Conservation (phyloP, 78 protist genomes). For the Cavenderia fasciculata region DNA sequence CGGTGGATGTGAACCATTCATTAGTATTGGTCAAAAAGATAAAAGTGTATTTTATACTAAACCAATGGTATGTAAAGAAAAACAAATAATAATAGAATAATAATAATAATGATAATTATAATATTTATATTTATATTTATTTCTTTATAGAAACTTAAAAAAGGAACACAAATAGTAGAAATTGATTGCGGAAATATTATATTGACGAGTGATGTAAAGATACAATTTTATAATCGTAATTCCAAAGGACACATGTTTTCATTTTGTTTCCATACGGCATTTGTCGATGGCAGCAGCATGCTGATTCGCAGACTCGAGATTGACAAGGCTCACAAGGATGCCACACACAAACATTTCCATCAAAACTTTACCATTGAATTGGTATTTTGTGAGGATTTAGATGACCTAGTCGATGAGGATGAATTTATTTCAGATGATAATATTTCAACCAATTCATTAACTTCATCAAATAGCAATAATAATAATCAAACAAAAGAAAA, state of each 20-base stretch:
- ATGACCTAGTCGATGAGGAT: not conserved
- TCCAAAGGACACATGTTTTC: slow-evolving; percentile 81
- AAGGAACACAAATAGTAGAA: slow-evolving; percentile 29
- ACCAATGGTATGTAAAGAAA: slow-evolving; percentile 39
- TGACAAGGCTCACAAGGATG: slow-evolving; percentile 88
- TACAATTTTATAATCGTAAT: slow-evolving; percentile 42
- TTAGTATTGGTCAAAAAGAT: slow-evolving; percentile 56
- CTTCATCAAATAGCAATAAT: not conserved
- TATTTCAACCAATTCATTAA: not conserved
- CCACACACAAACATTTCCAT: slow-evolving; percentile 72
- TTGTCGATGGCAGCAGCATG: slow-evolving; percentile 31
- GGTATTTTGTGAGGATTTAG: slow-evolving; percentile 32
- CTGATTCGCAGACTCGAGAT: slow-evolving; percentile 70
- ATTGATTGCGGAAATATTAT: slow-evolving; percentile 67
- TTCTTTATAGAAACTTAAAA: slow-evolving; percentile 56
- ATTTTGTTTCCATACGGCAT: slow-evolving; percentile 91
- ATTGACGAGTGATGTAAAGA: slow-evolving; percentile 44
- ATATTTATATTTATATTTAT: no score
- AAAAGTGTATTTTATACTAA: slow-evolving; percentile 65
- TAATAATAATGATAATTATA: no score
- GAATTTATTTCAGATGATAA: not conserved
- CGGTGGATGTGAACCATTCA: slow-evolving; percentile 57
- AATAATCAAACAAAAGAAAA: not conserved
- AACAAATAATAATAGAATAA: not conserved
- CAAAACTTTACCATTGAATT: slow-evolving; percentile 52